phyloP scores from a whole-genome alignment of 2,329 filamentous ascomycete genomes.

The Geosmithia flava region DNA sequence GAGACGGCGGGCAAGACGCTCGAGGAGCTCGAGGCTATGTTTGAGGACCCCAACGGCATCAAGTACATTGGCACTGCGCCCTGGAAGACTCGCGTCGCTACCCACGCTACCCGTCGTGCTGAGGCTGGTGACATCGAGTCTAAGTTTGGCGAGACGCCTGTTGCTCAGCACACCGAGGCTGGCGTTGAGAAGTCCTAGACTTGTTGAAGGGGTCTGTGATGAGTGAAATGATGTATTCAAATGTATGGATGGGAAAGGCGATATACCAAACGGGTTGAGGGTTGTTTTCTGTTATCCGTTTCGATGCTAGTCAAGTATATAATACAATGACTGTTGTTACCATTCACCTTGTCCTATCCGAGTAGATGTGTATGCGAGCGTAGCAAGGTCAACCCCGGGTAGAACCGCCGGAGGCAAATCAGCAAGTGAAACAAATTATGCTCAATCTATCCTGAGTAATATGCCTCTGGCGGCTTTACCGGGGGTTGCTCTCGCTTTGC shows the following conservation, averaged over 20 bases:
- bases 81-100: conserved; percentile 16
- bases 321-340: too few relatives aligned
- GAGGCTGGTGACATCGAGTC: conserved; percentile 14
- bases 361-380: too few relatives aligned
- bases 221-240: too few relatives aligned
- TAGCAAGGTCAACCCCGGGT: too few relatives aligned
- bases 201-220: background rate
- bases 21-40: conserved; percentile 38
- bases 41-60: conserved; percentile 23
- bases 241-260: background rate
- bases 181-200: background rate
- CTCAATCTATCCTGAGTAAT: too few relatives aligned
- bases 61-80: conserved; percentile 16
- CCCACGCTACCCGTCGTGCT: conserved; percentile 7
- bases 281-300: too few relatives aligned
- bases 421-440: too few relatives aligned
- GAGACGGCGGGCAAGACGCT: conserved; percentile 43
- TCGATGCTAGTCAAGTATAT: too few relatives aligned
- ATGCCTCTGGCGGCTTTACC: too few relatives aligned
- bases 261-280: background rate
- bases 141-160: background rate
- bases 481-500: too few relatives aligned
- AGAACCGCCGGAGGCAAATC: too few relatives aligned
- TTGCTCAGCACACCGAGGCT: background rate
- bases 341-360: too few relatives aligned